These are phyloP conservation scores for Rhizopus delemar DNA, from an alignment of 371 early-diverging fungal genomes.

Conservation along the genomic window DNA sequence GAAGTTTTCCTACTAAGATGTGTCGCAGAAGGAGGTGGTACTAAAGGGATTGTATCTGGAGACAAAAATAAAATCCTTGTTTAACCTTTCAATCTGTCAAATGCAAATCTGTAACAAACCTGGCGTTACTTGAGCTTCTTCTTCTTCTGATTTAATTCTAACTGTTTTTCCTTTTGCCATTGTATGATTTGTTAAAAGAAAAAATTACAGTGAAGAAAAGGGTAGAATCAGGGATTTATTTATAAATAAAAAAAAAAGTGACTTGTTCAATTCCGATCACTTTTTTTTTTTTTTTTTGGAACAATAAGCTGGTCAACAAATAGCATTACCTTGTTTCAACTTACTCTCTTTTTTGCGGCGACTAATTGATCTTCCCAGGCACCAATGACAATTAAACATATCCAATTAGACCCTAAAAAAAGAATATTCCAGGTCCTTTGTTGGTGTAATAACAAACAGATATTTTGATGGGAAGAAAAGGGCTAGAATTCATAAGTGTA, in stretches of 20 bases:
- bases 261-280: not conserved
- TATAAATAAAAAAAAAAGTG: not conserved
- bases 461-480: no score
- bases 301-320: not conserved
- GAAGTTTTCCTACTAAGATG: not conserved
- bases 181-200: not conserved
- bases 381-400: constrained; percentile 1
- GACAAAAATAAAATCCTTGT: not conserved
- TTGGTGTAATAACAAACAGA: not conserved
- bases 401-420: not conserved
- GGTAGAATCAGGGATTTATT: not conserved
- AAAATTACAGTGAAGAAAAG: not conserved
- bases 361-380: not conserved
- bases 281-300: not conserved
- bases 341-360: not conserved
- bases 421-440: constrained; percentile 1
- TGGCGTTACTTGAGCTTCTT: constrained; percentile 1
- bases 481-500: no score
- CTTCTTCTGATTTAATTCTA: constrained; percentile 5
- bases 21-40: constrained; percentile 6
- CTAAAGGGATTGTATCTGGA: not conserved
- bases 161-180: constrained; percentile 7
- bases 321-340: no score
- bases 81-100: not conserved
- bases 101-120: constrained; percentile 1